Conservation (phyloP, 495 filamentous ascomycete genomes). For the Penicillium cataractarum region DNA sequence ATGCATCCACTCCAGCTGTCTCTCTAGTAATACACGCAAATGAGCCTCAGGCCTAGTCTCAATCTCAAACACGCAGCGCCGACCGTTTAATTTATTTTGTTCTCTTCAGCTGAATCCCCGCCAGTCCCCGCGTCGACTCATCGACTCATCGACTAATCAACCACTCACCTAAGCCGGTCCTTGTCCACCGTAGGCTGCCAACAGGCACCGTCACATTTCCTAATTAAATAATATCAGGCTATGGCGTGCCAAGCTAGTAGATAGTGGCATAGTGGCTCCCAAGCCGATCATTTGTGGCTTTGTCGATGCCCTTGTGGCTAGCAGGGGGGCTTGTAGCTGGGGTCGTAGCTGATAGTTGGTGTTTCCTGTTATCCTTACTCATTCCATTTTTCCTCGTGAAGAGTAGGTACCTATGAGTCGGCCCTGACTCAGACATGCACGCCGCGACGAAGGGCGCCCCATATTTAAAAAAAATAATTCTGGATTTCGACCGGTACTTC, state of each 20-base stretch:
- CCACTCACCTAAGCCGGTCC: slow-evolving; percentile 4
- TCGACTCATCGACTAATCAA: slow-evolving; percentile 9
- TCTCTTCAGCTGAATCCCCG: slow-evolving; percentile 19
- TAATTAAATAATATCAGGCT: not conserved
- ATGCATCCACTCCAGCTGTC: not conserved
- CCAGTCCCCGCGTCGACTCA: slow-evolving; percentile 7
- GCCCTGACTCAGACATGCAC: slow-evolving; percentile 29
- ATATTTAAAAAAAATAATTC: not conserved
- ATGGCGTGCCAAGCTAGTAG: slow-evolving; percentile 7
- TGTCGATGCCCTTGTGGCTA: not conserved
- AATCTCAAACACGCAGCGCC: not conserved
- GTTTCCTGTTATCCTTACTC: not conserved
- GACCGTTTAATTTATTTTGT: not conserved
- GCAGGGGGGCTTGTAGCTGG: not conserved
- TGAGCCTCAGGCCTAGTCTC: not conserved
- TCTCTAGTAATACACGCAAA: not conserved
- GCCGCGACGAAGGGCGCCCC: not conserved
- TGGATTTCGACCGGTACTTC: not conserved
- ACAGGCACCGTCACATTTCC: slow-evolving; percentile 15
- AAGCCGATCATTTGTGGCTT: not conserved
- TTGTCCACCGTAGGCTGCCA: not conserved
- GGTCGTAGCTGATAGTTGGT: not conserved
- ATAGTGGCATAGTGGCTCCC: not conserved
- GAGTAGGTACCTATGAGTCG: slow-evolving; percentile 13
- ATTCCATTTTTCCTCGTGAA: not conserved